Evolutionary conservation across 1,284 basidiomycete species (phyloP).

Genomic region (Ganoderma resinaceum): DNA sequence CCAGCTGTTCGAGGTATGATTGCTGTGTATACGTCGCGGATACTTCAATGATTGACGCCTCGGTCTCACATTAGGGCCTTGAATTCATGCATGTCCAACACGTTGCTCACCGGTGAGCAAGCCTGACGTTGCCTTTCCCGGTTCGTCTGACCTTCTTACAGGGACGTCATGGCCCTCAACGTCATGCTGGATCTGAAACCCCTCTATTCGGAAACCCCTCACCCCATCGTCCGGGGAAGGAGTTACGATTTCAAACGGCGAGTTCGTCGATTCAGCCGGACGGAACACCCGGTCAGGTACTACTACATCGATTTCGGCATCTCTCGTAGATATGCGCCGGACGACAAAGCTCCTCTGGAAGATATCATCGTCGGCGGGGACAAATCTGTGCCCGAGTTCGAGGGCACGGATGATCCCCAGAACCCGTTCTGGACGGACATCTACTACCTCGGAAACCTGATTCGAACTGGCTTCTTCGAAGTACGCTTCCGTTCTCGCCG

Average conservation of each 20-base stretch:
- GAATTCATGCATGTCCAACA: constrained; percentile 33
- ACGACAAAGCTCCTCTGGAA: constrained; percentile 26
- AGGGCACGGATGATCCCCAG: constrained; percentile 16
- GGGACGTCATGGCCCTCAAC: constrained; percentile 46
- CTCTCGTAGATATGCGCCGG: constrained; percentile 34
- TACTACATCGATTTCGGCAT: constrained; percentile 45
- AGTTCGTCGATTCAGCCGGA: constrained; percentile 37
- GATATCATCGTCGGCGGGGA: constrained; percentile 28
- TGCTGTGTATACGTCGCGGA: too few relatives aligned
- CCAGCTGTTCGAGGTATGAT: constrained; percentile 41
- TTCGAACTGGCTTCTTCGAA: constrained; percentile 39
- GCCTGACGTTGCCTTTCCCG: too few relatives aligned
- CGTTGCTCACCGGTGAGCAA: constrained; percentile 35
- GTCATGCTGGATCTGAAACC: constrained; percentile 44
- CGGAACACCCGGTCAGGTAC: constrained; percentile 38
- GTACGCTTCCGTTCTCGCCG: constrained; percentile 6
- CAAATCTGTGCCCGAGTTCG: constrained; percentile 31
- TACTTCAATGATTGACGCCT: not conserved
- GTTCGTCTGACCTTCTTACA: constrained; percentile 21
- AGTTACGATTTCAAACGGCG: constrained; percentile 29
- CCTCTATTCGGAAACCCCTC: constrained; percentile 37
- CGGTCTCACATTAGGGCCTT: constrained; percentile 26
- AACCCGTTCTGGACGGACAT: constrained; percentile 41
- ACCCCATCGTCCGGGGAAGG: constrained; percentile 28
- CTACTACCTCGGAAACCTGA: constrained; percentile 40